phyloP scores from a whole-genome alignment of 1,284 basidiomycete genomes.

The Apiotrichum veenhuisii region DNA sequence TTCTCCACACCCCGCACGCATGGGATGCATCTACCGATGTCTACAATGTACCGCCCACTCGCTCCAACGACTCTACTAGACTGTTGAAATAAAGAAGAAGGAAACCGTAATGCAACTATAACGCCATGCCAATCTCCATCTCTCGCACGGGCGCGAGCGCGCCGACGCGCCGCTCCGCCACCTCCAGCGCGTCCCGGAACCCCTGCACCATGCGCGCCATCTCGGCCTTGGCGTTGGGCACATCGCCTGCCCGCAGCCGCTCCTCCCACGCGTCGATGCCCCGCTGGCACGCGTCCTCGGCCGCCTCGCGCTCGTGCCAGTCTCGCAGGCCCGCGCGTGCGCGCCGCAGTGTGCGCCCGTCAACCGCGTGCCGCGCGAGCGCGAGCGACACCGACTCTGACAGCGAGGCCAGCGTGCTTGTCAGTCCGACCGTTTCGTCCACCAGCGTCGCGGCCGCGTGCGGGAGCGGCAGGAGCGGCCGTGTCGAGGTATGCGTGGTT shows the following conservation, averaged over 20 bases:
- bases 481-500: neutral
- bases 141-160: neutral
- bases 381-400: neutral
- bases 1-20: too few species aligned
- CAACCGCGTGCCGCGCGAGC: constrained; percentile 1
- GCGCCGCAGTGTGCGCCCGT: constrained; percentile 7
- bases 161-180: neutral
- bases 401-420: neutral
- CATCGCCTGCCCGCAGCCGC: neutral
- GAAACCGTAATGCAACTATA: neutral
- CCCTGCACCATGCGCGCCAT: constrained; percentile 7
- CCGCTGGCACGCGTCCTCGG: constrained; percentile 10
- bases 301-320: constrained; percentile 8
- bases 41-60: too few species aligned
- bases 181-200: constrained; percentile 15
- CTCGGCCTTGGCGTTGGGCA: constrained; percentile 1
- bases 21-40: too few species aligned
- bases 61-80: too few species aligned
- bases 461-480: neutral
- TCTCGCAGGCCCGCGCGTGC: constrained; percentile 5
- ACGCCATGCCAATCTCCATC: neutral
- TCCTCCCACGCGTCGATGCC: constrained; percentile 15
- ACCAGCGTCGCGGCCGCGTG: neutral
- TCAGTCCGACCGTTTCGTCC: neutral
- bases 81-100: too few species aligned